Base-by-base conservation (phyloP, 2,329 filamentous ascomycete genomes). In the Alternaria brassicicola region DNA sequence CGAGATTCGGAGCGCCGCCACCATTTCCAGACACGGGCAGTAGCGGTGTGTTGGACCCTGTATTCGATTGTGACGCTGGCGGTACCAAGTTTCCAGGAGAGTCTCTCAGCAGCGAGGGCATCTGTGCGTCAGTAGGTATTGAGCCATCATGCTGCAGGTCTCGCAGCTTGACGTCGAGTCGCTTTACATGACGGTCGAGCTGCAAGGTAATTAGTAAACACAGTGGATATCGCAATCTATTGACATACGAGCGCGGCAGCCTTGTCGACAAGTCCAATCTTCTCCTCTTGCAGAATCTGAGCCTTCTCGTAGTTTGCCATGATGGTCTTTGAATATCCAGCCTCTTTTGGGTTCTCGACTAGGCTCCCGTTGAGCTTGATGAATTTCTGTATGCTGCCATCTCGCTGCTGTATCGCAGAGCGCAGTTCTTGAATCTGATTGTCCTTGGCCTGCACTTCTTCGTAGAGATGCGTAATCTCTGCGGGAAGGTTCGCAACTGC, bases 391-490 rank as follows among this genome's bases (percentile, higher is more conserved):
- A 95, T 87, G 71, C 88, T 88, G 52, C 78, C 84, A 71, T 96
- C 91, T 64, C 89, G 88, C 57, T 89, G 87, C 38, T 87, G 85
- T 71, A 93, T 91, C 63, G 85, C 84, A 61, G 86, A 84, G 57
- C 88, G 81, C 73, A 89, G 88, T 46, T 91, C 88, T 71, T 86
- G 82, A 66, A 91, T 89, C 64, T 87, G 83, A 48, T 86, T 84
- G 74, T 96, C 91, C 76, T 93, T 94, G 74, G 91, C 89, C 71
- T 88, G 83, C 63, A 94, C 91, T 78, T 95, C 91, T 73, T 93
- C 91, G 71, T 93, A 89, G 62, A 94, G 84, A 79, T 93, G 93
- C 19, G 89, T 88, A 59, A 95, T 88, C 78, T 95, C 91, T 63
- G 91, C 89, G 61, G 91, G 91, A 26, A 94, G 83, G 71, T 95